Conservation (phyloP, 1,284 basidiomycete genomes). For the Naganishia sp. region DNA sequence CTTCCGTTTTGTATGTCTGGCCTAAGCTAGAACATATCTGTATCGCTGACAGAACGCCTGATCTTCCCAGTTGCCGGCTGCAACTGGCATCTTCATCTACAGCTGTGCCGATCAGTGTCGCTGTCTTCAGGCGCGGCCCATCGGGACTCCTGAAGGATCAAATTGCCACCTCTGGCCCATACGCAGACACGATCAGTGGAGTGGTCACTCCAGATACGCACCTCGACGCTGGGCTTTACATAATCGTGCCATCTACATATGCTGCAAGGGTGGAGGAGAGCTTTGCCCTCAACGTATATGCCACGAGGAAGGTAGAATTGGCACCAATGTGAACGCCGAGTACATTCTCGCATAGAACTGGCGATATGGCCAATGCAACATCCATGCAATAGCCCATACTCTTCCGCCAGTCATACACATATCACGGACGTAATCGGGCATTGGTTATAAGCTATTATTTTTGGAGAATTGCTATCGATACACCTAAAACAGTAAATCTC, state of each 20-base stretch:
- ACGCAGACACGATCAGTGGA: constrained; percentile 69
- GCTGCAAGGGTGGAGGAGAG: constrained; percentile 61
- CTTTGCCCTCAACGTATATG: constrained; percentile 65
- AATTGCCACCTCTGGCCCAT: constrained; percentile 71
- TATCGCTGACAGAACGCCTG: constrained; percentile 3
- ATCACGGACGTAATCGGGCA: too few species aligned
- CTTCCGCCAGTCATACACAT: neutral
- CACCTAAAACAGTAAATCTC: constrained; percentile 2
- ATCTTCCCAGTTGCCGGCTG: constrained; percentile 29
- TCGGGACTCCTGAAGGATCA: constrained; percentile 54
- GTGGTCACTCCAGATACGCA: constrained; percentile 63
- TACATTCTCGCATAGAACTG: too few species aligned
- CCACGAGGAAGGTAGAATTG: constrained; percentile 20
- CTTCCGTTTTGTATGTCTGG: constrained; percentile 63
- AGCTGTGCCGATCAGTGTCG: constrained; percentile 48
- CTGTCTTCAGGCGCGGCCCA: constrained; percentile 45
- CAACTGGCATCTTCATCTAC: constrained; percentile 32
- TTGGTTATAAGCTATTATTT: too few species aligned
- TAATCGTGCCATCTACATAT: constrained; percentile 72
- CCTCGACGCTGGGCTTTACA: constrained; percentile 66
- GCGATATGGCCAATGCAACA: too few species aligned
- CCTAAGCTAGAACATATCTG: constrained; percentile 1
- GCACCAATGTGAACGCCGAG: neutral
- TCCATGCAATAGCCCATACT: constrained; percentile 2
- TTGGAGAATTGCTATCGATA: neutral